Evolutionary conservation across 176 grass and related monocot species (phyloP), one percentile per base, ranked within the genome.

Genomic region (Cymbopogon citratus): DNA sequence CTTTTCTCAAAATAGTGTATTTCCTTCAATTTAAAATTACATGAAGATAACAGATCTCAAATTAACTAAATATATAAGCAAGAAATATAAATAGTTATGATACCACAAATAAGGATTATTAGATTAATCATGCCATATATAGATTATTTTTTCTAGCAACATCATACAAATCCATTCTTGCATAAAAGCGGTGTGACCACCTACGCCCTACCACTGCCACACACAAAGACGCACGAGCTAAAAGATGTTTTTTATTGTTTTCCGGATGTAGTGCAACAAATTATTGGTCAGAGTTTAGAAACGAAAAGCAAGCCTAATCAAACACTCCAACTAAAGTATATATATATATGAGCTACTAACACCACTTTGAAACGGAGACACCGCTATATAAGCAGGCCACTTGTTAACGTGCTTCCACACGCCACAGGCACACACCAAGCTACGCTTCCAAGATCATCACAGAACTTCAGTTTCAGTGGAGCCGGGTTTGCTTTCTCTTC

Each of bases 301-400:
- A 43, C 24, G 3, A 16, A 68, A 36, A 74, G 15, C 38, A 25
- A n/a, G 71, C 44, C 15, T 74, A 86, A 77, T 73, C 41, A n/a
- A 63, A 43, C 80, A 45, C 66, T 65, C 6, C 18, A 26, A 26
- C 43, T 72, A 78, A 87, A 83, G 33, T 66, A 79, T 23, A n/a
- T n/a, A n/a, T n/a, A n/a, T n/a, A 9, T 11, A 23, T 23, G 25
- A 49, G 43, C 76, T 64, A 56, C 66, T 19, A 64, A 31, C 40
- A 71, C 29, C 73, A 77, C 86, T 43, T 69, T 66, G 80, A 33
- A 70, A 12, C 1, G 3, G 12, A 27, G 7, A 9, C 8, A 23
- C 51, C 23, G 9, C 80, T 78, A 87, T 82, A 87, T 83, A 87
- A 66, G 71, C 51, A 8, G 57, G 13, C 7, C 66, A 35, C 23